These are phyloP conservation scores for Blastomyces parvus DNA, from an alignment of 2,329 filamentous ascomycete species.

Conservation along the genomic window DNA sequence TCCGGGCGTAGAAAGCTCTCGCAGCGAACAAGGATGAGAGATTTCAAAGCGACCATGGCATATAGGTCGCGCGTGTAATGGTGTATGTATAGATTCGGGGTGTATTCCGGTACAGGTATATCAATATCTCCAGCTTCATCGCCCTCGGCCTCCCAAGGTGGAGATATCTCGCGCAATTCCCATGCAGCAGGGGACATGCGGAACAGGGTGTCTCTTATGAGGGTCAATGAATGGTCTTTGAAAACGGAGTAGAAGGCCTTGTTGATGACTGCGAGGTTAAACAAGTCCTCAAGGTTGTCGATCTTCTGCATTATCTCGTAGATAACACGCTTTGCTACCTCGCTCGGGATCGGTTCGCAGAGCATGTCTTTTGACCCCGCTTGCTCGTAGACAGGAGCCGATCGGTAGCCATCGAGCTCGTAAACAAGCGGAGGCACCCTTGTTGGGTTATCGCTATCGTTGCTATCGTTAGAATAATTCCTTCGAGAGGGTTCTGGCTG, in stretches of 20 bases:
- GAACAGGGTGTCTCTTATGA: constrained; percentile 44
- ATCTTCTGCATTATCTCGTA: constrained; percentile 43
- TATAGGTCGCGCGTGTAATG: constrained; percentile 45
- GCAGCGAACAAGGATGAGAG: constrained; percentile 47
- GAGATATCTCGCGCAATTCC: constrained; percentile 51
- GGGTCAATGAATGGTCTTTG: constrained; percentile 46
- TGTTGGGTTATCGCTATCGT: background rate
- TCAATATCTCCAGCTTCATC: constrained; percentile 36
- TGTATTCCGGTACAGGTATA: constrained; percentile 44
- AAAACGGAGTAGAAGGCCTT: constrained; percentile 49
- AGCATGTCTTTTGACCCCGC: constrained; percentile 5
- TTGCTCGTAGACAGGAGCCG: background rate
- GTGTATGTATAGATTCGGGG: constrained; percentile 43
- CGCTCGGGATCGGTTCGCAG: constrained; percentile 9
- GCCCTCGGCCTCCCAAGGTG: constrained; percentile 40
- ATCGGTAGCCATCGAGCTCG: background rate
- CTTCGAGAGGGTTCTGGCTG: background rate
- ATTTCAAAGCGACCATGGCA: constrained; percentile 47
- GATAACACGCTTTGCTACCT: constrained; percentile 42
- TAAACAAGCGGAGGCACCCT: background rate
- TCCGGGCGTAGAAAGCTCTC: constrained; percentile 48
- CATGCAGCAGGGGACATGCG: constrained; percentile 50
- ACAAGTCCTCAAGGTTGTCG: constrained; percentile 45
- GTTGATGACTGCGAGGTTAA: constrained; percentile 46
- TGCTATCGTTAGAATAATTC: background rate